phyloP scores from a whole-genome alignment of 1,284 basidiomycete genomes.

The Meira nashicola region DNA sequence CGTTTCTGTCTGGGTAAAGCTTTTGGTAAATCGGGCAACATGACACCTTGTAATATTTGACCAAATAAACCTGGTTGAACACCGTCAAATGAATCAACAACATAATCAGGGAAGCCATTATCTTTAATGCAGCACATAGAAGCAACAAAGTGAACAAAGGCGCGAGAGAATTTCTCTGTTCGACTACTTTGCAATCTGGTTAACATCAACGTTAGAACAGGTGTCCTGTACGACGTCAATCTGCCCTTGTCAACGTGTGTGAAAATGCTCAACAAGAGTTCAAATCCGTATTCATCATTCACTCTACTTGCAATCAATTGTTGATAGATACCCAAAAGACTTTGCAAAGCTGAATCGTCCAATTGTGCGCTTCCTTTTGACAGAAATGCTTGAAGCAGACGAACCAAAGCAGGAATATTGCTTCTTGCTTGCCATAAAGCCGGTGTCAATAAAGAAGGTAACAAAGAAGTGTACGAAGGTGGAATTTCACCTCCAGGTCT shows the following conservation, averaged over 20 bases:
- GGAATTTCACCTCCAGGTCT: conserved; percentile 64
- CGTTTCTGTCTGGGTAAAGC: conserved; percentile 77
- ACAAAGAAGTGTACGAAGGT: conserved; percentile 69
- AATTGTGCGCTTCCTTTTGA: conserved; percentile 65
- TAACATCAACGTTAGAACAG: conserved; percentile 74
- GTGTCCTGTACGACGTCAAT: conserved; percentile 68
- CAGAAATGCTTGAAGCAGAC: conserved; percentile 80
- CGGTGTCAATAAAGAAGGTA: conserved; percentile 80
- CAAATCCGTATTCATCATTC: conserved; percentile 87
- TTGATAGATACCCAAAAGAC: conserved; percentile 83
- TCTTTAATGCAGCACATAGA: conserved; percentile 71
- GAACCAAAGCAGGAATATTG: conserved; percentile 89
- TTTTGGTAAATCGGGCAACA: conserved; percentile 76
- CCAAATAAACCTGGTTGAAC: conserved; percentile 78
- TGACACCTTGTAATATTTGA: conserved; percentile 72
- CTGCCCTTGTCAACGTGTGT: conserved; percentile 63
- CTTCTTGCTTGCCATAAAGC: conserved; percentile 88
- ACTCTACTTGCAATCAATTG: conserved; percentile 81
- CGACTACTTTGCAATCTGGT: conserved; percentile 81
- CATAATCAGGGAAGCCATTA: conserved; percentile 68
- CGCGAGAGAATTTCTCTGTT: conserved; percentile 81
- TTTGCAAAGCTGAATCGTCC: conserved; percentile 68
- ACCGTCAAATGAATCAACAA: conserved; percentile 71
- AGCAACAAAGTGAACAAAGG: conserved; percentile 73
- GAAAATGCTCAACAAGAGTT: conserved; percentile 75